Base-by-base conservation (phyloP, 441 rosid species). In the Mallotus repandus region DNA sequence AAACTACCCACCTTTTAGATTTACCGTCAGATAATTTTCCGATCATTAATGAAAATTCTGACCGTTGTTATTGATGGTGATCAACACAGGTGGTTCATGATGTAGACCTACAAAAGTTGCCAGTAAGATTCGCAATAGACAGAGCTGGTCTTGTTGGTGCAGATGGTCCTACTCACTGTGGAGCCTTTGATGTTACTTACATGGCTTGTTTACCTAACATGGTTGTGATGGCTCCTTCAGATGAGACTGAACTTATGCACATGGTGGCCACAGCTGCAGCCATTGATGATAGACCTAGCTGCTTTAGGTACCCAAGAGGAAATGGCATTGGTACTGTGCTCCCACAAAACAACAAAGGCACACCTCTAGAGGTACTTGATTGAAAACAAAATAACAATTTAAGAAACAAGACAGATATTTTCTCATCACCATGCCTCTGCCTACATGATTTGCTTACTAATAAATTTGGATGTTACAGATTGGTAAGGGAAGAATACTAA, bases 161-260 rank as follows among this genome's bases (percentile, higher is more conserved):
- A 5, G 94, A 89, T 69, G 88, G 94, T 71, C 94, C 92, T 9
- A 88, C 92, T 1, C 92, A 89, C 73, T 84, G 88, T 25, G 88
- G 88, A 13, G 87, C 88, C 4, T 89, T 88, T 53, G 90, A 89
- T 69, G 81, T 83, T 9, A 82, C 86, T 48, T 89, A 74, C 76
- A 89, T 86, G 92, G 91, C 89, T 35, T 82, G 95, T 67, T 77
- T 87, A 56, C 92, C 91, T 0, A 90, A 88, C 70, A 87, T 90
- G 91, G 88, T 86, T 59, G 93, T 86, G 49, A 84, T 90, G 93
- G 92, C 91, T 61, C 91, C 92, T n/a, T 85, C 89, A 0, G 77
- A 85, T 68, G 89, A 89, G 74, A 74, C 86, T 5, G 91, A 89
- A 76, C 89, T 86, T 14, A 75, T 86, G 80, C 79, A 86, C 71